Percentiles rank a stretch among this genome's conserved stretches.
These are phyloP conservation scores for Entonaema liquescens DNA, from an alignment of 495 filamentous ascomycete species.

Conservation along the genomic window DNA sequence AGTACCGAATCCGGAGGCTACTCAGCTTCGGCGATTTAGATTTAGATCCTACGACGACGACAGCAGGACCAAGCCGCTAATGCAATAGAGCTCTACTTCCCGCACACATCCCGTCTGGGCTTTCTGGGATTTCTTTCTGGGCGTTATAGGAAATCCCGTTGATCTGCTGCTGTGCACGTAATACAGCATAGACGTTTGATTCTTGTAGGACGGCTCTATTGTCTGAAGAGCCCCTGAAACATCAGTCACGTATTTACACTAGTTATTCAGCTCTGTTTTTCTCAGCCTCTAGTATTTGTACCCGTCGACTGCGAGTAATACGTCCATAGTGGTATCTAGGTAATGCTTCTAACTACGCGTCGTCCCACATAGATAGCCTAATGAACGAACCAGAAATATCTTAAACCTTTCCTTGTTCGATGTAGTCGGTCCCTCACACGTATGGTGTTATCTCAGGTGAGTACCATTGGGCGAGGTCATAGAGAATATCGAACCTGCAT, in stretches of 20 bases:
- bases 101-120: constrained; percentile 28
- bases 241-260: neutral
- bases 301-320: too few species aligned
- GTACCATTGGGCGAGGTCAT: neutral
- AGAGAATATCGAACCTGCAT: constrained; percentile 7
- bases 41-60: neutral
- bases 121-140: neutral
- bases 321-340: too few species aligned
- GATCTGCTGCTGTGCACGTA: neutral
- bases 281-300: neutral
- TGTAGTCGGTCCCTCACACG: neutral
- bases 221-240: constrained; percentile 25
- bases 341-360: neutral
- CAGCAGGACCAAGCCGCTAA: constrained; percentile 22
- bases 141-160: neutral
- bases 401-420: neutral
- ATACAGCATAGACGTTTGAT: neutral
- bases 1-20: neutral
- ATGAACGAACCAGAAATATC: neutral
- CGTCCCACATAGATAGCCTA: neutral
- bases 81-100: constrained; percentile 7
- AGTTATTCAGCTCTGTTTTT: neutral
- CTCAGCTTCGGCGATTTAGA: neutral
- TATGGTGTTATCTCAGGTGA: neutral
- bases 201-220: neutral